Percentiles rank a stretch among this genome's conserved stretches.
phyloP scores from a whole-genome alignment of 495 filamentous ascomycete species.

The Neurospora sp. region DNA sequence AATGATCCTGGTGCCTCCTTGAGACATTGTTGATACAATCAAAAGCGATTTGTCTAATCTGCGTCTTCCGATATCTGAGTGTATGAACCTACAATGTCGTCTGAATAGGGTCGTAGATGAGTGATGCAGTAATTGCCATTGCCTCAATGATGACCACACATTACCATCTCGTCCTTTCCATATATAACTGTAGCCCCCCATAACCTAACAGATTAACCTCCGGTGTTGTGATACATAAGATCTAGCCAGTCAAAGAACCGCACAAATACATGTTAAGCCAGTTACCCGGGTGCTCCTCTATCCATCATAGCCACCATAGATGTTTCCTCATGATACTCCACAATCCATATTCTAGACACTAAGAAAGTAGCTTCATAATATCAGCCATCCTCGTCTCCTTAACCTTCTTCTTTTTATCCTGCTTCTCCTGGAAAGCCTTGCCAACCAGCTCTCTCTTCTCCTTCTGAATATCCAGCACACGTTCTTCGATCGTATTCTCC shows the following conservation, averaged over 20 bases:
- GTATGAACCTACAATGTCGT: background rate
- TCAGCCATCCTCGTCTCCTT: slow-evolving; percentile 32
- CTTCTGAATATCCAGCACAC: slow-evolving; percentile 69
- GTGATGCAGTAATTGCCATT: background rate
- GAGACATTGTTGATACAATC: background rate
- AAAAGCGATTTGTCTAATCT: background rate
- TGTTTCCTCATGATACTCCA: background rate
- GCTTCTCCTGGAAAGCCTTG: slow-evolving; percentile 61
- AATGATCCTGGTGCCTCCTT: background rate
- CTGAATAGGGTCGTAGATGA: background rate
- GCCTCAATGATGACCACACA: background rate
- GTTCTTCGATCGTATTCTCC: slow-evolving; percentile 77
- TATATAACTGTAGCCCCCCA: no score
- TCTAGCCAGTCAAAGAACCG: background rate
- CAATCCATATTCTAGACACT: background rate
- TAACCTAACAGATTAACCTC: no score
- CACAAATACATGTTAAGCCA: background rate
- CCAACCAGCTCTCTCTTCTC: slow-evolving; percentile 72
- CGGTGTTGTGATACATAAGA: background rate
- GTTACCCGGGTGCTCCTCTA: background rate
- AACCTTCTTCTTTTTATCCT: slow-evolving; percentile 31
- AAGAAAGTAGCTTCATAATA: slow-evolving; percentile 29
- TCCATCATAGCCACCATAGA: background rate
- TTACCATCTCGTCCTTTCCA: background rate
- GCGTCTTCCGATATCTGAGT: background rate